phyloP scores from a whole-genome alignment of 208 protist species.

The Kentomonas sorsogonicus region DNA sequence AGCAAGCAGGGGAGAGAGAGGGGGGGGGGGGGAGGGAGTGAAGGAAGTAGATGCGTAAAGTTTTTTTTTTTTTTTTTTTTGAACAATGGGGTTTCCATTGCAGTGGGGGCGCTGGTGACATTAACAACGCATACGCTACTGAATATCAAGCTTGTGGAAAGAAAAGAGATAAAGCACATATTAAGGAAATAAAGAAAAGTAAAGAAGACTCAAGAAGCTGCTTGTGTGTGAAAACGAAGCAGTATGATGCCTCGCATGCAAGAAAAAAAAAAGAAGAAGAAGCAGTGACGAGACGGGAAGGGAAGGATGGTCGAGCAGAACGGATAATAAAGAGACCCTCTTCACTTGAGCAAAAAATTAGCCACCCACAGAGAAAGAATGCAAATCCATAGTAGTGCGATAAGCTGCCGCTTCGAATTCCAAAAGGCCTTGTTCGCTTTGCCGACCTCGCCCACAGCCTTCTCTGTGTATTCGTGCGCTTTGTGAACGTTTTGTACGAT shows the following conservation, averaged over 20 bases:
- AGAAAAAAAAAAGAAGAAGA: neutral
- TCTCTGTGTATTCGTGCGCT: slow-evolving; percentile 54
- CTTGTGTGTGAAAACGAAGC: neutral
- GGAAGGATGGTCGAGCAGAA: neutral
- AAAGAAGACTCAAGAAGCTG: neutral
- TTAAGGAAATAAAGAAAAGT: neutral
- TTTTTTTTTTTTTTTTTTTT: neutral
- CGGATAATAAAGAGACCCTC: neutral
- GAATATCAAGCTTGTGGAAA: neutral
- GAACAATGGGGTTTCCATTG: neutral
- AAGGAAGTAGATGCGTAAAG: too few relatives aligned
- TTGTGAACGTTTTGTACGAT: slow-evolving; percentile 63
- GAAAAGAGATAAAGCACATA: neutral
- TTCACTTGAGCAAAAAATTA: slow-evolving; percentile 8
- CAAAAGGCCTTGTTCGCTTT: slow-evolving; percentile 52
- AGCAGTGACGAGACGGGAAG: neutral
- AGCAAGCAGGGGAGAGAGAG: too few relatives aligned
- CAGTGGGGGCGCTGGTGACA: neutral
- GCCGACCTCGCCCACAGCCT: slow-evolving; percentile 55
- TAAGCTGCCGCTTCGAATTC: slow-evolving; percentile 71
- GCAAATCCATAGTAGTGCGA: slow-evolving; percentile 69
- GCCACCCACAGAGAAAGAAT: slow-evolving; percentile 33
- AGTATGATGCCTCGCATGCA: neutral
- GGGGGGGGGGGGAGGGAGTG: too few relatives aligned
- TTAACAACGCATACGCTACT: neutral